Evolutionary conservation across 2,329 filamentous ascomycete species (phyloP), one percentile per base, ranked within the genome.

Genomic region (Fusarium sp.): DNA sequence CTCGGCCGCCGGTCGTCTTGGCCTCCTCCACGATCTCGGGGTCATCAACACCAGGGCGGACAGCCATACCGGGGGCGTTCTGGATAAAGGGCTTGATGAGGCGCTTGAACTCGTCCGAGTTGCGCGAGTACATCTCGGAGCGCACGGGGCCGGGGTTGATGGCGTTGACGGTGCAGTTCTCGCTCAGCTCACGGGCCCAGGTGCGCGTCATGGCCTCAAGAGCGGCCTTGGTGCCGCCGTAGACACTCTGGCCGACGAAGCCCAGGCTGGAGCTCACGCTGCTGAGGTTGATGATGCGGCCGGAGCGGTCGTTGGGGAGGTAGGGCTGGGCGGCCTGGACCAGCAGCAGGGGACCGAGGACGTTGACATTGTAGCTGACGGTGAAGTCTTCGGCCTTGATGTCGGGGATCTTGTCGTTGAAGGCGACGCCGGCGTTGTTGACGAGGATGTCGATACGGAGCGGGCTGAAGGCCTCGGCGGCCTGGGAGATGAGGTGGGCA

Each of bases 291-390:
- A 88, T 79, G 68, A 88, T 83, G 59, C 87, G 84, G 10, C 86
- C 86, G 28, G 88, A 89, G 41, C 93, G 90, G 79, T 95, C 91
- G 40, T 81, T 82, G 0, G 93, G 93, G 3, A 96, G 86, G 78
- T 91, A 91, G 0, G 90, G 90, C 27, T 89, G 79, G 0, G 87
- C 88, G 4, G 92, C 92, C 80, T 95, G 90, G 36, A 92, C 87
- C n/a, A 96, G 85, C 1, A 96, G 85, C 12, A 96, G 80, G 2
- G 94, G 94, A 0, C 92, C 94, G 6, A 92, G 87, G 7, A 96
- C 93, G 76, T 97, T 97, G 81, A 95, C 87, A 55, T 88, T 88
- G 83, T 92, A 95, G 64, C 91, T 89, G 72, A 84, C 81, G 50
- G 90, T 85, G 81, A 94, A 96, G 74, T 94, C 87, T 7, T 87